Evolutionary conservation across 148 eudicot species (phyloP), one percentile per base, ranked within the genome.

Genomic region (Persicaria tinctoria): DNA sequence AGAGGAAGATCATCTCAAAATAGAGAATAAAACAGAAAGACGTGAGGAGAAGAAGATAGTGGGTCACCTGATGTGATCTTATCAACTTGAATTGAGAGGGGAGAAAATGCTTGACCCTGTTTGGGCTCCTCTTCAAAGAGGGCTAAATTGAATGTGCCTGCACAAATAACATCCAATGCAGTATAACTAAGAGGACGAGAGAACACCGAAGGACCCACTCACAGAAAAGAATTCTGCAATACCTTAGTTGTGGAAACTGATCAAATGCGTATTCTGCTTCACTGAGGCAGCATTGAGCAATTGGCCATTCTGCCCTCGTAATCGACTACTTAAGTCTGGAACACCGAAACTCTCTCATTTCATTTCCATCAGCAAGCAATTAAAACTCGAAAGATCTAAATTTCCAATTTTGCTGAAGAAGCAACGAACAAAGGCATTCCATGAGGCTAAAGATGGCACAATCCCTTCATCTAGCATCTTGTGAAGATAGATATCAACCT

Each of bases 381-480:
- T 66, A 44, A 41, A 38, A 41, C 14, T 6, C 48, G 47, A 38
- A 66, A 66, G 70, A 17, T 66, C 79, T 0, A 14, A 71, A 78
- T 76, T 80, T 5, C 76, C 84, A 66, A 71, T 76, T 71, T 76
- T 82, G 80, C 89, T 82, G 77, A 83, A 74, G 45, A 83, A 75
- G 73, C 72, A 81, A 68, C 91, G 80, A 10, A 90, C 87, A 59
- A 93, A 78, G 74, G 60, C 63, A 74, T 81, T 81, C 96, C 98
- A 93, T 64, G 76, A 76, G 47, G 85, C 82, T 73, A 72, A 47
- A 73, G 78, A 79, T 18, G 98, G 98, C 64, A 51, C 59, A 46
- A 85, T 78, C 51, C 93, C 87, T 73, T 86, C 90, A 74, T 76
- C 60, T 68, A 86, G 38, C 93, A 93, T 88, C 84, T 73, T 83